Evolutionary conservation across 1,284 basidiomycete genomes (phyloP), one percentile per base, ranked within the genome.

Genomic region (Tausonia pullulans): DNA sequence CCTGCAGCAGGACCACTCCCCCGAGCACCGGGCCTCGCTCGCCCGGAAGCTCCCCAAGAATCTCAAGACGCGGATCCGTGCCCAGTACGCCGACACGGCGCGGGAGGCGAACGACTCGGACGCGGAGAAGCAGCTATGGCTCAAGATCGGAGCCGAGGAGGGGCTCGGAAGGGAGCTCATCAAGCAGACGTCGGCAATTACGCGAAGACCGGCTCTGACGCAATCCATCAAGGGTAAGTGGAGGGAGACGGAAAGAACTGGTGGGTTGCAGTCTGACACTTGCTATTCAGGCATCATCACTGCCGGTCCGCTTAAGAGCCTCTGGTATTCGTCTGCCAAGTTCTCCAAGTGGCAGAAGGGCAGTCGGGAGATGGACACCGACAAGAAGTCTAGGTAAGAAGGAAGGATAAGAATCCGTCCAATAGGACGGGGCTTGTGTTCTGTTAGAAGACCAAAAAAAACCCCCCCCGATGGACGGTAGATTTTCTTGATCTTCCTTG

Each of bases 11-110:
- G 88, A 93, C 71, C 78, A 79, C 57, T 79, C 79, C 51, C 75
- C 85, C 2, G 79, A 82, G 59, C 84, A 87, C 65, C 79, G 85
- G n/a, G 83, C 84, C 0, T 81, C 81, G 41, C 87, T 90, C 72
- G 75, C 92, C 70, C 81, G 79, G 72, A 87, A 89, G 75, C 78
- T 96, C 43, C 92, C 92, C 0, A 78, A 80, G 62, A 82, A 80
- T 59, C 75, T 95, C 50, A 54, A 55, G 48, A 40, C 10, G 40
- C 54, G 41, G 13, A 58, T 65, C 67, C 68, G 68, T 63, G 53
- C 57, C 5, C 41, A 66, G 51, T 66, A 66, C 44, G 53, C 65
- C 9, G 52, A 53, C n/a, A 44, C 51, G 8, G 45, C 60, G 9
- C 41, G 64, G 46, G 64, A 58, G 4, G 51, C 45, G 40, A 61